Evolutionary conservation across 805 yeast genomes (phyloP), one percentile per base, ranked within the genome.

Genomic region (Cyberlindnera euphorbiae): DNA sequence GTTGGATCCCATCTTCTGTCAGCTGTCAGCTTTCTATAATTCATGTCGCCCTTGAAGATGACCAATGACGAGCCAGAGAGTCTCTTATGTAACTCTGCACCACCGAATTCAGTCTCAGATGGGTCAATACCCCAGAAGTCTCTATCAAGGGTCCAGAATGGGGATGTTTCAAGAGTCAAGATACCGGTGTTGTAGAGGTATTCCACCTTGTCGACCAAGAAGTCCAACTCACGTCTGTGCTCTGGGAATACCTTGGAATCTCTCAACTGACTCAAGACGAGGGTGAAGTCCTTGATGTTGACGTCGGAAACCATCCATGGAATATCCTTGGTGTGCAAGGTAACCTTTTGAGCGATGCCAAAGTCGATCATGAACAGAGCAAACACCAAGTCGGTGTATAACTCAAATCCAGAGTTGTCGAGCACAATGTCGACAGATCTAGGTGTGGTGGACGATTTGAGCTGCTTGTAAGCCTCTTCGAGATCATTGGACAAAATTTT

Each of bases 291-390:
- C 52, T 78, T 79, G 19, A 85, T 75, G 77, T 88, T 78, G 8
- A 93, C 94, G 60, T 93, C 99, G 48, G 96, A 85, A 14, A 93
- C 97, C 81, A 93, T 90, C 94, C 97, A 93, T 23, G 97, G 97
- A 41, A 88, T 74, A 34, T 78, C 76, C 60, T 93, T 93, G 46
- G 95, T 87, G 60, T 93, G 98, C 44, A 89, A 67, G 14, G 77
- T 80, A 42, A 90, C 75, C 38, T 73, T 65, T 16, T 66, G 63
- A 12, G 76, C 79, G 16, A 89, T 57, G n/a, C 75, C 73, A 12
- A 84, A 62, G 49, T 89, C 95, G 17, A 93, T 61, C 42, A 84
- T 52, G 56, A 82, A 81, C 31, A 82, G 59, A 3, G 80, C 66
- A 28, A 83, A 63, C 40, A 80, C 64, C 48, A 86, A 60, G 55